Evolutionary conservation across 352 stramenopile species (phyloP).

Genomic region (Globisporangium ultimum): DNA sequence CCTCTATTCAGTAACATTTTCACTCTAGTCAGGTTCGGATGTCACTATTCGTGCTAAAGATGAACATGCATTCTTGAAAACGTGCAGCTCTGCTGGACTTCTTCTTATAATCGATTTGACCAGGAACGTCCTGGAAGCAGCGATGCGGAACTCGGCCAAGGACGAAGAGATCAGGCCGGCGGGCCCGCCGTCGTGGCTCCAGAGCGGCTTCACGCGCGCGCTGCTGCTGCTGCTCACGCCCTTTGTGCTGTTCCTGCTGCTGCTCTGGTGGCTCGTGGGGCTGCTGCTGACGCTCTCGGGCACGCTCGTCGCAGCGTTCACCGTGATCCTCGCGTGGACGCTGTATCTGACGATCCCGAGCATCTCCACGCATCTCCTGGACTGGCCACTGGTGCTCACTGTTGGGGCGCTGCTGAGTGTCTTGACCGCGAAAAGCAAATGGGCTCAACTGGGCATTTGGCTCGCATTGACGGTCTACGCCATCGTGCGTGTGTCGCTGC

Average conservation of each 20-base stretch:
- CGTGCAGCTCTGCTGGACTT: too few relatives aligned
- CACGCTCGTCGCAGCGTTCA: constrained; percentile 24
- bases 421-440: constrained; percentile 6
- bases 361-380: constrained; percentile 39
- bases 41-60: too few relatives aligned
- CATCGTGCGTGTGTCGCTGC: constrained; percentile 37
- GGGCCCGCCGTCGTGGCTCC: constrained; percentile 10
- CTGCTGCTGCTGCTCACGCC: constrained; percentile 39
- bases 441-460: constrained; percentile 25
- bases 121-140: neutral
- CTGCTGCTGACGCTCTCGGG: constrained; percentile 43
- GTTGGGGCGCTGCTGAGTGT: constrained; percentile 18
- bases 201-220: constrained; percentile 9
- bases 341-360: constrained; percentile 55
- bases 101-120: too few relatives aligned
- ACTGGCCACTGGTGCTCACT: constrained; percentile 61
- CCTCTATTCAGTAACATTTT: too few relatives aligned
- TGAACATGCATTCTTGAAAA: too few relatives aligned
- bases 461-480: constrained; percentile 39
- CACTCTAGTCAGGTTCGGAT: too few relatives aligned
- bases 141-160: neutral
- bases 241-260: constrained; percentile 42
- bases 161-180: neutral
- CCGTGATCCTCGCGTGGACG: constrained; percentile 30
- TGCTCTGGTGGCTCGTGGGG: constrained; percentile 51